Base-by-base conservation (phyloP, 106 monocot genomes). In the Phalaenopsis equestris region DNA sequence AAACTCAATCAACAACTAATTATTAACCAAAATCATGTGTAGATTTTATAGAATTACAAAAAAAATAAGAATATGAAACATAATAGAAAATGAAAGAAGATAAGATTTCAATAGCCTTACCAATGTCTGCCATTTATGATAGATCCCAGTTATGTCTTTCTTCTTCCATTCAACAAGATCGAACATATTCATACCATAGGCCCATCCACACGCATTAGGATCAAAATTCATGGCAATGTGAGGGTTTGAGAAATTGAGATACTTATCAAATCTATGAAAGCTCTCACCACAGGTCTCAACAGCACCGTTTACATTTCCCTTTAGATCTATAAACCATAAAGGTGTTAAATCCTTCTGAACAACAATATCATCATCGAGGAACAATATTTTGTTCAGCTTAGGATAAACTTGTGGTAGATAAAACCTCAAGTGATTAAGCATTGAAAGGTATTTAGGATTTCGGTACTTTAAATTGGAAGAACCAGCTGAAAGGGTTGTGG, bases 301-400 rank as follows among this genome's bases (percentile, higher is more conserved):
- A 47, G 91, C 91, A 79, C 91, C 91, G 82, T 91, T 91, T 17
- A 91, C 91, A 57, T 86, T 91, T 11, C 91, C 91, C 56, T 84
- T 84, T 43, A 91, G 86, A 83, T 91, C 88, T 56, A 88, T 82
- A 11, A 67, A 45, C 91, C 91, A 91, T 16, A 91, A 73, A 70
- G 83, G 84, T 58, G 90, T 86, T 79, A 91, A 81, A 82, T 91
- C 90, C 72, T 84, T 88, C 82, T 91, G 90, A 9, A 91, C 86
- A 79, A 91, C 90, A 49, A 91, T 86, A 76, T 91, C 90, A 84
- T 91, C 92, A 80, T 92, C 92, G 42, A 90, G 92, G 80, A 92
- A 92, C 56, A 92, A 75, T 5, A 92, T 90, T 83, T 90, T 92
- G 73, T 89, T 81, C 72, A 92, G 49, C 81, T 90, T 92, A 23